Base-by-base conservation (phyloP, 129 eudicot species). In the Pseudognaphalium luteoalbum region DNA sequence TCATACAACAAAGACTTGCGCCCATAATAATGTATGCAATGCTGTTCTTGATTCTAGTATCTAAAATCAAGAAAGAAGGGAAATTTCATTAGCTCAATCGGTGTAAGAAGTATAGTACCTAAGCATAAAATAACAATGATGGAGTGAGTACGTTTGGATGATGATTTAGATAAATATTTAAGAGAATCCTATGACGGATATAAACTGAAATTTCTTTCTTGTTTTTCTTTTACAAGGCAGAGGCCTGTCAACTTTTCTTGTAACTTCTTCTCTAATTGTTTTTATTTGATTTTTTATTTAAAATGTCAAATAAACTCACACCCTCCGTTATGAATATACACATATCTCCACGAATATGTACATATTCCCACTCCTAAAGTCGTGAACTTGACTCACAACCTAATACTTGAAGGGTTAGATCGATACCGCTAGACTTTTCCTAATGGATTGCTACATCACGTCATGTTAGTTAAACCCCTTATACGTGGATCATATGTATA, bases 1-100 rank as follows among this genome's bases (percentile, higher is more conserved):
- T 61, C 78, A 74, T 74, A 68, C 78, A 74, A 62, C 70, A 74
- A 39, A 74, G 60, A 60, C 70, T 41, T 61, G 78, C 25, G 61
- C 78, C 78, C 78, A 61, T 74, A 9, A 35, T 60, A 25, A 25
- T 17, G 47, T 32, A 32, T 1, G 28, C 6, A 44, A 22, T 69
- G 73, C 69, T 37, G 6, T 52, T 35, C 37, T 73, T 14, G 51
- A 22, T 22, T 14, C n/a, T 60, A 33, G 37, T 15, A 54, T 42
- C 41, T 51, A 16, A 50, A 73, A 73, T 14, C 35, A 37, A 73
- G 68, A 37, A 35, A 58, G 11, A 58, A 35, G 20, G 11, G 17
- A 56, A 19, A 19, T 32, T 17, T 2, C 28, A 71, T 72, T 47
- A 25, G 28, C 28, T 25, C 28, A 25, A 25, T 25, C 1, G 28